A percentile compares a stretch with the other conserved stretches of the same genome.
Conservation (phyloP, 2,329 filamentous ascomycete species). For the Didymella glomerata region DNA sequence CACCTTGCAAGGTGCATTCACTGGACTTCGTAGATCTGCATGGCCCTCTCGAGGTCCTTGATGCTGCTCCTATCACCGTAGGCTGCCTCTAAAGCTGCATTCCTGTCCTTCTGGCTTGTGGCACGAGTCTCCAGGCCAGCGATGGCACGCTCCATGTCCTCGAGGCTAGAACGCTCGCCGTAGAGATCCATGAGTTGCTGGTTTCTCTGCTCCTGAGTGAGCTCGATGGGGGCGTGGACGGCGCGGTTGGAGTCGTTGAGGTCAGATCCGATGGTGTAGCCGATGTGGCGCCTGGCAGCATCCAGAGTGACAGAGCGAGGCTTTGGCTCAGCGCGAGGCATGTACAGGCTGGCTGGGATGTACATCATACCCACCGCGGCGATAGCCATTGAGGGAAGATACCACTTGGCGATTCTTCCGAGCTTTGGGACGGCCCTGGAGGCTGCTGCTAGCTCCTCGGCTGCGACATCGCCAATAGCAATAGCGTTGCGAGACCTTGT, state of each 20-base stretch:
- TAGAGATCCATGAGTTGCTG: conserved; percentile 43
- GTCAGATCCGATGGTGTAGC: conserved; percentile 43
- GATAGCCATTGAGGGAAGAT: conserved; percentile 46
- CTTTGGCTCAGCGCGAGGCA: conserved; percentile 25
- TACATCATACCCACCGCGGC: conserved; percentile 45
- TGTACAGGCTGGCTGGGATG: conserved; percentile 33
- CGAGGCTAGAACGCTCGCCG: conserved; percentile 44
- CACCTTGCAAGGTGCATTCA: conserved; percentile 30
- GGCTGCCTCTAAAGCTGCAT: conserved; percentile 55
- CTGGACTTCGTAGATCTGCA: conserved; percentile 55
- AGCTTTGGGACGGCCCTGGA: conserved; percentile 41
- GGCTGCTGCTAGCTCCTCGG: conserved; percentile 37
- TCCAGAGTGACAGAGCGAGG: conserved; percentile 41
- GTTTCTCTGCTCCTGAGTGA: conserved; percentile 45
- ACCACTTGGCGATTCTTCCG: conserved; percentile 47
- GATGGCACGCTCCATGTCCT: conserved; percentile 46
- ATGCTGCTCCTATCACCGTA: conserved; percentile 57
- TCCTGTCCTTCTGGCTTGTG: conserved; percentile 46
- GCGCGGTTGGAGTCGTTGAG: conserved; percentile 45
- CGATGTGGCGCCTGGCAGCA: conserved; percentile 45
- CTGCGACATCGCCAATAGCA: conserved; percentile 34
- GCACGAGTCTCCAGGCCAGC: conserved; percentile 40
- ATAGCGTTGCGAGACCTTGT: conserved; percentile 37
- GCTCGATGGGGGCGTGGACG: conserved; percentile 31
- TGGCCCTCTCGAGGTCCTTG: conserved; percentile 55